These are phyloP conservation scores for Didymella pinodella DNA, from an alignment of 2,329 filamentous ascomycete genomes.

Conservation along the genomic window DNA sequence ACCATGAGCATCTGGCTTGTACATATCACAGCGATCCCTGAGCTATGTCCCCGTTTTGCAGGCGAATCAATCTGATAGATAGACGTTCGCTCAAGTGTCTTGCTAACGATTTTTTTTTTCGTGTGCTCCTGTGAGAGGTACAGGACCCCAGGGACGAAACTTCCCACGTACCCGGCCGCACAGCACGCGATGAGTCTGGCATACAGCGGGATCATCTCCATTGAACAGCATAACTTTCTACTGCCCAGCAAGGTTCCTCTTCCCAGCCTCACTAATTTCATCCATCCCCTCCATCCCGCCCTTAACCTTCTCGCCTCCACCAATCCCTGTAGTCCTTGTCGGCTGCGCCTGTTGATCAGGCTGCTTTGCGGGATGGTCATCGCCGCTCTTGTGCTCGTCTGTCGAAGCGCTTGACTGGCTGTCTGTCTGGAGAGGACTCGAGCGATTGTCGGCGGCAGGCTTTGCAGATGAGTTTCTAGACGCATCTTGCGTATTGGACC, in stretches of 20 bases:
- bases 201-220: background rate
- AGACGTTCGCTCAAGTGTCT: conserved; percentile 1
- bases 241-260: conserved; percentile 18
- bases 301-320: conserved; percentile 36
- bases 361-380: conserved; percentile 51
- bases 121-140: background rate
- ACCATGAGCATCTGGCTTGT: background rate
- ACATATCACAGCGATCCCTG: background rate
- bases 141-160: background rate
- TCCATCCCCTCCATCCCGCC: conserved; percentile 46
- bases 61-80: background rate
- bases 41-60: background rate
- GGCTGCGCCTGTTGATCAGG: conserved; percentile 47
- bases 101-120: conserved; percentile 1
- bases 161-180: background rate
- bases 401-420: conserved; percentile 43
- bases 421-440: conserved; percentile 39
- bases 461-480: conserved; percentile 31
- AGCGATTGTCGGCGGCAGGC: conserved; percentile 33
- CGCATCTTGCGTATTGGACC: conserved; percentile 32
- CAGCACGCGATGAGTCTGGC: too few species aligned
- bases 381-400: conserved; percentile 37
- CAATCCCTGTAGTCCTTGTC: conserved; percentile 46
- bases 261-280: conserved; percentile 25
- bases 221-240: background rate